A percentile compares a stretch with the other conserved stretches of the same genome.
phyloP scores from a whole-genome alignment of 148 eudicot species.

The Vaccinium corymbosum region DNA sequence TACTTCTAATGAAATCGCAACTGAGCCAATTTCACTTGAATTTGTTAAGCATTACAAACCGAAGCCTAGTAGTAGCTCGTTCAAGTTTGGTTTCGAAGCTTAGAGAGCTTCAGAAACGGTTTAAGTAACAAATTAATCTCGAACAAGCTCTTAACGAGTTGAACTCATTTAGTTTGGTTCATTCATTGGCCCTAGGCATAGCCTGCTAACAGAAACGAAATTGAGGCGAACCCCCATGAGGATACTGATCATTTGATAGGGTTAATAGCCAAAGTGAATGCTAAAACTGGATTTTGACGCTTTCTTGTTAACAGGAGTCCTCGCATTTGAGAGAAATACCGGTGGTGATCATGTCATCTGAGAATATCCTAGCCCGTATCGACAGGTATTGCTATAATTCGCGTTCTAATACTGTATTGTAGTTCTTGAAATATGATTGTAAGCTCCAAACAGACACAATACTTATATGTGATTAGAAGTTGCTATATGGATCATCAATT shows the following conservation, averaged over 20 bases:
- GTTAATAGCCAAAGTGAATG: not conserved
- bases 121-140: not conserved
- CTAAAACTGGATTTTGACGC: slow-evolving; percentile 1
- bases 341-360: slow-evolving; percentile 67
- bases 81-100: not conserved
- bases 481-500: not conserved
- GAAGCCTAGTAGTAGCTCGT: not conserved
- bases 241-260: not conserved
- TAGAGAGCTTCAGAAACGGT: not conserved
- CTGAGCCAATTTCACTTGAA: not conserved
- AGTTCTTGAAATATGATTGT: not conserved
- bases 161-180: not conserved
- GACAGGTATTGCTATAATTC: slow-evolving; percentile 35
- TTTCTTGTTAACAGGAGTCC: slow-evolving; percentile 37
- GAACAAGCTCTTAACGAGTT: not conserved
- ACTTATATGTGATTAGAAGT: not conserved
- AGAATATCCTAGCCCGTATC: slow-evolving; percentile 51
- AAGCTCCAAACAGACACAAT: not conserved
- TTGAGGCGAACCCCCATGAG: not conserved
- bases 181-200: not conserved
- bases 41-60: not conserved
- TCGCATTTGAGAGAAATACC: slow-evolving; percentile 45
- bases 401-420: not conserved
- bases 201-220: no score
- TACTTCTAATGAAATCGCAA: no score